These are phyloP conservation scores for Hansenula anomala DNA, from an alignment of 1,139 yeast genomes.

Conservation along the genomic window DNA sequence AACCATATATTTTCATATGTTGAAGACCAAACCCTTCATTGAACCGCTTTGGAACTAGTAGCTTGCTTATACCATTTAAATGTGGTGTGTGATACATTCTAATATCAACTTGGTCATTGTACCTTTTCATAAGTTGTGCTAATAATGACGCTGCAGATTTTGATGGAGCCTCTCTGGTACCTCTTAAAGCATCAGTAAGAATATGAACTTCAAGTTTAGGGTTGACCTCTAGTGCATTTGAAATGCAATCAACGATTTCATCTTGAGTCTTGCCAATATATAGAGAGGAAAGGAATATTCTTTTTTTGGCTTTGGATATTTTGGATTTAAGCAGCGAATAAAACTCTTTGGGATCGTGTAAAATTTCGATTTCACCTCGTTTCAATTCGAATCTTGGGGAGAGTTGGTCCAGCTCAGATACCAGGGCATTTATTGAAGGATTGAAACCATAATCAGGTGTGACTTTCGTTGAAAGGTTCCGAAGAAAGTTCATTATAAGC, in stretches of 20 bases:
- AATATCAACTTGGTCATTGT: conserved; percentile 71
- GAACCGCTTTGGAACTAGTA: conserved; percentile 71
- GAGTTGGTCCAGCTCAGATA: conserved; percentile 56
- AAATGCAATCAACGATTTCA: conserved; percentile 62
- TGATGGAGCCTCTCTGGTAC: conserved; percentile 87
- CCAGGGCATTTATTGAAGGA: conserved; percentile 43
- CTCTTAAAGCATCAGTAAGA: conserved; percentile 83
- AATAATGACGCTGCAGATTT: conserved; percentile 73
- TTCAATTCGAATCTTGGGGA: conserved; percentile 66
- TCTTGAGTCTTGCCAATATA: conserved; percentile 81
- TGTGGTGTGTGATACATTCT: conserved; percentile 91
- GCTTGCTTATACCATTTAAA: conserved; percentile 60
- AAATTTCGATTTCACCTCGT: conserved; percentile 56
- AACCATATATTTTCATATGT: conserved; percentile 96
- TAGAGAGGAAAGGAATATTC: conserved; percentile 78
- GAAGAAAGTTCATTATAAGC: no score
- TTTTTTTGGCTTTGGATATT: conserved; percentile 46
- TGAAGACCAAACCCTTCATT: conserved; percentile 93
- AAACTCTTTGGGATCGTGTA: conserved; percentile 65
- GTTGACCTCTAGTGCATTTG: conserved; percentile 53
- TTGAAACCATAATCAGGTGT: conserved; percentile 29
- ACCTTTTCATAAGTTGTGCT: conserved; percentile 60
- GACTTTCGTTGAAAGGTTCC: not conserved
- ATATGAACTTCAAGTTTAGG: conserved; percentile 64
- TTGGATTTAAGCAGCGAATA: conserved; percentile 56